These are phyloP conservation scores for Hirsutella minnesotensis DNA, from an alignment of 2,329 filamentous ascomycete species.

Conservation along the genomic window DNA sequence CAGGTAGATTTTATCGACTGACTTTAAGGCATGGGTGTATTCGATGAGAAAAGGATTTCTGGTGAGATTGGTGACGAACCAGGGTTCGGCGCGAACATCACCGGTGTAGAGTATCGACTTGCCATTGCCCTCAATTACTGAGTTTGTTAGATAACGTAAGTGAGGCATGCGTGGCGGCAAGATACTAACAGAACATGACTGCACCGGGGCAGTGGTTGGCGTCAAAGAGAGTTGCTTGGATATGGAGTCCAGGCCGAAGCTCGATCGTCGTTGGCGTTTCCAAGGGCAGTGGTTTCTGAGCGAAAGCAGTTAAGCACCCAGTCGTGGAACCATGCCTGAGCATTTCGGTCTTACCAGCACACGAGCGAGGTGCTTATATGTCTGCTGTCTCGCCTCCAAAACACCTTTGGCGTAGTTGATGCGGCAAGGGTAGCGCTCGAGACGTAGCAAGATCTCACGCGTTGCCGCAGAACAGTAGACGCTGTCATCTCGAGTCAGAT, in stretches of 20 bases:
- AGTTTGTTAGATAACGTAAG: neutral
- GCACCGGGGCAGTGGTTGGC: conserved; percentile 87
- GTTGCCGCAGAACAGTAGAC: conserved; percentile 86
- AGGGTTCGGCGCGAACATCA: conserved; percentile 74
- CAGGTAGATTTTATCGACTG: conserved; percentile 72
- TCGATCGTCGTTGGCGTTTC: conserved; percentile 71
- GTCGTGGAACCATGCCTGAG: neutral
- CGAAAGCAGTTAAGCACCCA: neutral
- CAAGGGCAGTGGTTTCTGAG: conserved; percentile 64
- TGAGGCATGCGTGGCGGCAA: neutral
- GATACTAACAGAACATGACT: conserved; percentile 65
- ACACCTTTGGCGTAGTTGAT: conserved; percentile 73
- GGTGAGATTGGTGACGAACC: conserved; percentile 67
- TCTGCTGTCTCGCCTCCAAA: conserved; percentile 60
- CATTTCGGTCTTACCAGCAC: too few species aligned
- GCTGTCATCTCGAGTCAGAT: conserved; percentile 17
- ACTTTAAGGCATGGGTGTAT: conserved; percentile 55
- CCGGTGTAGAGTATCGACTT: conserved; percentile 79
- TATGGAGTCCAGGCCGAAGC: conserved; percentile 51
- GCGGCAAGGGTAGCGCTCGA: conserved; percentile 69
- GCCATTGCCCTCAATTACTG: conserved; percentile 60
- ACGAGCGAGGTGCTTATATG: conserved; percentile 64
- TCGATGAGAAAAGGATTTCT: conserved; percentile 64
- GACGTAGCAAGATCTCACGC: conserved; percentile 63
- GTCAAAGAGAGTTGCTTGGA: conserved; percentile 76